Base-by-base conservation (phyloP, 176 grass and related monocot species). In the Guadua angustifolia region DNA sequence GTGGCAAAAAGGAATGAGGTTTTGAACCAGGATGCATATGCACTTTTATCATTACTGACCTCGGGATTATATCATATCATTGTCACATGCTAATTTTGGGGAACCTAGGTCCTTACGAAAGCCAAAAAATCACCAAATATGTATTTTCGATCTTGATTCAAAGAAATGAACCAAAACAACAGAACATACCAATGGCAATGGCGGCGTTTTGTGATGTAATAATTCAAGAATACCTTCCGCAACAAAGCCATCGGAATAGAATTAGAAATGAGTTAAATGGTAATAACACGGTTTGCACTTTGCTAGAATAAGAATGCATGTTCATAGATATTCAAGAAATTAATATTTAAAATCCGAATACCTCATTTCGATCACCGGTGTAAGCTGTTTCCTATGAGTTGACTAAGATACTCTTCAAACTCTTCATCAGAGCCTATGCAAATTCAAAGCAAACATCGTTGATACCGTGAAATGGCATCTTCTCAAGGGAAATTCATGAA, bases 391-490 rank as follows among this genome's bases (percentile, higher is more conserved):
- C 94, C 94, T 84, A 94, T 93, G 66, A 94, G 86, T 85, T 93
- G 90, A 67, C 92, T 84, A 74, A 97, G 92, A 66, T 93, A 92
- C 76, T 97, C 95, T 79, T 97, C 92, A 89, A 94, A 97, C 80
- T 97, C 95, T 91, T 97, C 95, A 94, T 97, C 95, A n/a, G 95
- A 84, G 95, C 95, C 95, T 97, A 72, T 25, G 44, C 50, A 72
- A 90, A 90, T 79, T 51, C 16, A 89, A 86, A 71, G 39, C 44
- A 68, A 60, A 84, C 22, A 61, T 89, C 52, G 66, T 79, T 67
- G 59, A 74, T 78, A 77, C 17, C 52, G 80, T 18, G 5, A 78
- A 77, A 77, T 78, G 63, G 1, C 19, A 85, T 73, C 24, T 39
- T 29, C 69, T 61, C 38, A 83, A 45, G 45, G 61, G 36, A 66